Percentiles rank a stretch among this genome's conserved stretches.
Conservation (phyloP, 441 rosid species). For the Erysimum cheiri region DNA sequence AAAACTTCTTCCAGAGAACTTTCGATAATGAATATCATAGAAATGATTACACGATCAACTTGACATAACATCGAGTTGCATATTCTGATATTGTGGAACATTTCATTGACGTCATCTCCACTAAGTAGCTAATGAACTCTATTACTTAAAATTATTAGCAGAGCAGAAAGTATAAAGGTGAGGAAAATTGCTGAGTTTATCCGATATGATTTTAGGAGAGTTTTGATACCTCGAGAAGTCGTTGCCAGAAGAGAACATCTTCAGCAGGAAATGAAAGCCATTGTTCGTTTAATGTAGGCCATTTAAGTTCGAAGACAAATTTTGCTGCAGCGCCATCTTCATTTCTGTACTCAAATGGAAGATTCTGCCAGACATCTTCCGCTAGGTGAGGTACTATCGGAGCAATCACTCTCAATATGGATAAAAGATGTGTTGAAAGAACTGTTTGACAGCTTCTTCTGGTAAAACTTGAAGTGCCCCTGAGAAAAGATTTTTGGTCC, state of each 20-base stretch:
- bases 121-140: slow-evolving; percentile 12
- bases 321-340: slow-evolving; percentile 70
- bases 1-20: background rate
- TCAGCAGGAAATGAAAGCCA: slow-evolving; percentile 73
- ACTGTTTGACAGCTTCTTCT: slow-evolving; percentile 98
- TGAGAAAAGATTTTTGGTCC: slow-evolving; percentile 42
- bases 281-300: slow-evolving; percentile 75
- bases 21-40: background rate
- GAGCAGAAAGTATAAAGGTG: background rate
- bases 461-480: slow-evolving; percentile 79
- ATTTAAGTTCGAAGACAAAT: slow-evolving; percentile 86
- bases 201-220: background rate
- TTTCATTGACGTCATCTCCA: slow-evolving; percentile 2
- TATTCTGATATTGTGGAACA: background rate
- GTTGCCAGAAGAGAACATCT: slow-evolving; percentile 81
- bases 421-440: slow-evolving; percentile 86
- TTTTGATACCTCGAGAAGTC: slow-evolving; percentile 74
- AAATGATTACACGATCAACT: background rate
- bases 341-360: slow-evolving; percentile 63
- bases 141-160: background rate
- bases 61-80: slow-evolving; percentile 11
- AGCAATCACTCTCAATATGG: slow-evolving; percentile 81
- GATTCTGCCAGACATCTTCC: slow-evolving; percentile 96
- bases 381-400: slow-evolving; percentile 97
- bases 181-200: background rate